Evolutionary conservation across 169 alveolate genomes (phyloP).

Genomic region (Plasmodium fragile): DNA sequence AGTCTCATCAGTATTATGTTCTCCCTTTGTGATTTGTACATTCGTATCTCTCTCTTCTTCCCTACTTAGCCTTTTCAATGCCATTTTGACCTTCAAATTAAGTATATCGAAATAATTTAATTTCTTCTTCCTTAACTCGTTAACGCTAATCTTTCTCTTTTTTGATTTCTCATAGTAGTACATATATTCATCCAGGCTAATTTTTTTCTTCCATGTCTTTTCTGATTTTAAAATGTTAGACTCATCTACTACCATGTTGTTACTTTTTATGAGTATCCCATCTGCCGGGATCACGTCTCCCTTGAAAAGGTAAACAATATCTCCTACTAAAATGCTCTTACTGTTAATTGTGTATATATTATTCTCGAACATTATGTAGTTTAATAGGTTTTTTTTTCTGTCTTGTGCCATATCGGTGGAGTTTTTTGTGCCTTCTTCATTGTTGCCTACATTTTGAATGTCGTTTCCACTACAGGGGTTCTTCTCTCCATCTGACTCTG

Average conservation of each 20-base stretch:
- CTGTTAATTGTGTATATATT: constrained; percentile 43
- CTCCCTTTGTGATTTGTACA: background rate
- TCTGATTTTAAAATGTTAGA: constrained; percentile 10
- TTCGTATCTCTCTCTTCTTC: background rate
- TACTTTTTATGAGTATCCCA: constrained; percentile 42
- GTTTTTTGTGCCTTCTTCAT: background rate
- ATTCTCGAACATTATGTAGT: constrained; percentile 42
- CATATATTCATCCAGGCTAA: constrained; percentile 52
- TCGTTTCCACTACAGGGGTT: background rate
- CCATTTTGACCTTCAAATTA: constrained; percentile 13
- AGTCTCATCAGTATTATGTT: background rate
- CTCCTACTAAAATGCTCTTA: constrained; percentile 54
- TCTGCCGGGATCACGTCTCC: constrained; percentile 68
- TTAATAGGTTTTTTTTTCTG: constrained; percentile 6
- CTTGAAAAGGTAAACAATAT: constrained; percentile 40
- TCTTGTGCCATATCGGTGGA: background rate
- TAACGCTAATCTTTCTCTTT: constrained; percentile 22
- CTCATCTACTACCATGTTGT: constrained; percentile 57
- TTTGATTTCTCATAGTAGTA: constrained; percentile 24
- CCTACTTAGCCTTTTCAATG: constrained; percentile 5
- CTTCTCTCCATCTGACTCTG: background rate
- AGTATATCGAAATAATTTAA: constrained; percentile 35
- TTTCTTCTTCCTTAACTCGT: constrained; percentile 24
- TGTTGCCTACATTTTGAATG: background rate
- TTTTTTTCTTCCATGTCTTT: constrained; percentile 25